phyloP scores from a whole-genome alignment of 768 basidiomycete species.

The Russula lepida region DNA sequence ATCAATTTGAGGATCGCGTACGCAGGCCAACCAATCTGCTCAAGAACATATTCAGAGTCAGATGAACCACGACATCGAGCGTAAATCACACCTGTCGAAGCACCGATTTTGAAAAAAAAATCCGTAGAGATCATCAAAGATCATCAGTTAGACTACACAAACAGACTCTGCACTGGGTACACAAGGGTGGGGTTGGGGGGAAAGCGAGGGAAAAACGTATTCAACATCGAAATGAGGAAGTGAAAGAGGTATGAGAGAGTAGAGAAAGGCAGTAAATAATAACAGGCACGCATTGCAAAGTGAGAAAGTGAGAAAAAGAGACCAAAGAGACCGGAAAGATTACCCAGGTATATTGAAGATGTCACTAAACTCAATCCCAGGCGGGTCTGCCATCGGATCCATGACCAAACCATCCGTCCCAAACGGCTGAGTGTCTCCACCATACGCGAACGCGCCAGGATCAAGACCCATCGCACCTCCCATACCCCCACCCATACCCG shows the following conservation, averaged over 20 bases:
- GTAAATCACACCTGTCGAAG: neutral
- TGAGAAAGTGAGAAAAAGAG: neutral
- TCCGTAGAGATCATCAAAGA: conserved; percentile 11
- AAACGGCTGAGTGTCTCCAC: conserved; percentile 10
- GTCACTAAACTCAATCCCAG: conserved; percentile 21
- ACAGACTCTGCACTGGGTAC: conserved; percentile 2
- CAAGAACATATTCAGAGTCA: too few species aligned
- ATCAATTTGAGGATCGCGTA: too few species aligned
- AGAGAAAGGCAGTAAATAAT: neutral
- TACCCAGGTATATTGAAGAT: conserved; percentile 20
- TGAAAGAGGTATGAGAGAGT: neutral
- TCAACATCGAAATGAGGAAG: neutral
- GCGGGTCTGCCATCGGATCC: conserved; percentile 14
- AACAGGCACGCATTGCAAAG: neutral
- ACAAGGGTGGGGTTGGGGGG: neutral
- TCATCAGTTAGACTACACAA: conserved; percentile 18
- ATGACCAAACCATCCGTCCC: conserved; percentile 13
- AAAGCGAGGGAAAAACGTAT: neutral
- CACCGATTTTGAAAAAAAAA: neutral
- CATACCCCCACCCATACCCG: conserved; percentile 10
- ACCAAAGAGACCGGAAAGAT: neutral
- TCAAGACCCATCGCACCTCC: conserved; percentile 12
- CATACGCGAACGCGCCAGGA: conserved; percentile 8
- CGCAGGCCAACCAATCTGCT: neutral
- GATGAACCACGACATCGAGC: neutral